Conservation (phyloP, 352 stramenopile genomes). For the Globisporangium echinulatum region DNA sequence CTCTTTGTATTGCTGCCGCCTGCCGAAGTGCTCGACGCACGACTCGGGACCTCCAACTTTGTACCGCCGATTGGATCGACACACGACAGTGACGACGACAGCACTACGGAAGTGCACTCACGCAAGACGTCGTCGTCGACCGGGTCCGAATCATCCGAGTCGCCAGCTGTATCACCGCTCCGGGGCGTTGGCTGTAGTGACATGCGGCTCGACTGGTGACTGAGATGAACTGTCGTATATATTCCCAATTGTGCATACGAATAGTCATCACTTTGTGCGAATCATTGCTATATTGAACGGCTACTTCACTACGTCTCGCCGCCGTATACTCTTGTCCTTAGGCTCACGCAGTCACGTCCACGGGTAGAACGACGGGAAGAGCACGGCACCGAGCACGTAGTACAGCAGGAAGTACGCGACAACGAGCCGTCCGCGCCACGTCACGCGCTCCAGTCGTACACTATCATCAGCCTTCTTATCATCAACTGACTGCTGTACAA, state of each 20-base stretch:
- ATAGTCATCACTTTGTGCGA: background rate
- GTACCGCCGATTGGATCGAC: constrained; percentile 12
- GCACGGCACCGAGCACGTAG: constrained; percentile 49
- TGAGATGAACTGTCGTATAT: background rate
- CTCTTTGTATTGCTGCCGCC: constrained; percentile 81
- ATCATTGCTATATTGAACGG: too few species aligned
- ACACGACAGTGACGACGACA: background rate
- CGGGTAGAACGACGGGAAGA: constrained; percentile 80
- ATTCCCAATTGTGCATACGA: background rate
- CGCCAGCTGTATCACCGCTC: background rate
- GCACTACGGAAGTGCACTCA: background rate
- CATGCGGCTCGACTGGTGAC: constrained; percentile 19
- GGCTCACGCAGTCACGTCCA: constrained; percentile 44
- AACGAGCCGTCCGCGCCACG: constrained; percentile 23
- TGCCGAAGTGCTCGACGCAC: constrained; percentile 68
- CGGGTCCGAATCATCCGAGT: background rate
- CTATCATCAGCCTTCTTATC: constrained; percentile 3
- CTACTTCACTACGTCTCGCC: too few species aligned
- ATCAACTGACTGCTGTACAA: background rate
- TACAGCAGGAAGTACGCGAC: constrained; percentile 72
- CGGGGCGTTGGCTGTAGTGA: constrained; percentile 8
- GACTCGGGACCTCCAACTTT: constrained; percentile 74
- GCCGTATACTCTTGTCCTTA: background rate
- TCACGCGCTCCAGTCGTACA: background rate
- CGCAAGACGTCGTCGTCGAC: background rate